Evolutionary conservation across 2,329 filamentous ascomycete species (phyloP), one percentile per base, ranked within the genome.

Genomic region (Fragosphaeria purpurea): DNA sequence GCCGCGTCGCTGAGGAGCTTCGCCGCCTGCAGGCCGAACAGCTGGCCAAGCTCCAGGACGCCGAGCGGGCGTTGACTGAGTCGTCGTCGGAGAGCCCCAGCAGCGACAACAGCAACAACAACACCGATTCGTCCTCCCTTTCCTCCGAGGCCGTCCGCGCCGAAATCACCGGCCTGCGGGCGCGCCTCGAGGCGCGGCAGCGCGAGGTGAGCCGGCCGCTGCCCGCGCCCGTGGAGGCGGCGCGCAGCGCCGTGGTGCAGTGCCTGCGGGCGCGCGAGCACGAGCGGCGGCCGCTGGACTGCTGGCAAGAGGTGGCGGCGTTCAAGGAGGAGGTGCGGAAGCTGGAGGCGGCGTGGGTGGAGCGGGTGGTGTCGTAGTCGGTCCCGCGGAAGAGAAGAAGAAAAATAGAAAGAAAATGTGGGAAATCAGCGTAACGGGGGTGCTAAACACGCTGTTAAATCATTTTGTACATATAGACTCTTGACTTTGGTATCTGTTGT

Each of bases 301-400:
- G 91, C 77, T 96, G 87, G 86, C 78, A 83, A 68, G 89, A 96
- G 77, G 88, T 96, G 31, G 85, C 94, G 71, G 75, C 74, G 22
- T 97, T 97, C 69, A 95, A 90, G 79, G 77, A 79, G 61, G 88
- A 95, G 75, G 90, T 97, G 47, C 81, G 86, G 59, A 82, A 80
- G 71, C 68, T 96, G 68, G 91, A 96, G 78, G 84, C 81, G 69
- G 76, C 75, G 32, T 97, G 94, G 80, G 88, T 96, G 38, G 85
- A 94, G 63, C 88, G 83, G 71, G 82, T 94, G 50, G 77, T 87
- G 52, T 68, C 69, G 57, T 75, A 51, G 45, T 11, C 11, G n/a
- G 12, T 4, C 33, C 4, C 33, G 31, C 35, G 33, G 13, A n/a
- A 11, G 39, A 13, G 9, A 13, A 3, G 8, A 40, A 12, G 11